These are phyloP conservation scores for Cardamine occulta DNA, from an alignment of 345 rosid genomes.

Conservation along the genomic window DNA sequence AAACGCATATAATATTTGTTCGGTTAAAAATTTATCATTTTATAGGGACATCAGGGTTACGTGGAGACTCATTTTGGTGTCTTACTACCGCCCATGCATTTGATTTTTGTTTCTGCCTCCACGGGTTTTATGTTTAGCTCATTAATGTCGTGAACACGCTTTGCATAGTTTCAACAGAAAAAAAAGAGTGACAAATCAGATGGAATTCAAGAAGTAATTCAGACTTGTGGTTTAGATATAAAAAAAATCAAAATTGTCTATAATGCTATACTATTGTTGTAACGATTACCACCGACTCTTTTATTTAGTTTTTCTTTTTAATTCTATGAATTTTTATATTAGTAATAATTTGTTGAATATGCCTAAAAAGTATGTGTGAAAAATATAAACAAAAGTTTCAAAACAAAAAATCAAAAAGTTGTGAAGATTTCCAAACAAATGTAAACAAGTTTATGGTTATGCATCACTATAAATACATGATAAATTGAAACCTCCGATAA, in stretches of 20 bases:
- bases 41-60: constrained; percentile 10
- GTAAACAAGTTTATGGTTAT: not conserved
- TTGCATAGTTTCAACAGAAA: constrained; percentile 27
- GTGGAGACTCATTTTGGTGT: constrained; percentile 30
- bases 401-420: not conserved
- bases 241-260: not conserved
- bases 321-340: not conserved
- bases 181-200: not conserved
- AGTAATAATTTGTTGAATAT: not conserved
- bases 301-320: not conserved
- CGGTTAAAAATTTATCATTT: not conserved
- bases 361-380: not conserved
- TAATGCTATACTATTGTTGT: not conserved
- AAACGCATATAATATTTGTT: constrained; percentile 6
- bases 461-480: not conserved
- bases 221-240: not conserved
- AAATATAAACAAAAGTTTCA: not conserved
- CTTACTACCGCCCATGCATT: constrained; percentile 34
- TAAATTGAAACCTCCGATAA: not conserved
- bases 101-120: constrained; percentile 36
- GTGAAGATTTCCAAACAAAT: not conserved
- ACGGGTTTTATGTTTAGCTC: constrained; percentile 37
- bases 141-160: constrained; percentile 33
- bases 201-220: not conserved
- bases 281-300: not conserved